Base-by-base conservation (phyloP, 2,329 filamentous ascomycete species). In the Xylaria arbuscula region DNA sequence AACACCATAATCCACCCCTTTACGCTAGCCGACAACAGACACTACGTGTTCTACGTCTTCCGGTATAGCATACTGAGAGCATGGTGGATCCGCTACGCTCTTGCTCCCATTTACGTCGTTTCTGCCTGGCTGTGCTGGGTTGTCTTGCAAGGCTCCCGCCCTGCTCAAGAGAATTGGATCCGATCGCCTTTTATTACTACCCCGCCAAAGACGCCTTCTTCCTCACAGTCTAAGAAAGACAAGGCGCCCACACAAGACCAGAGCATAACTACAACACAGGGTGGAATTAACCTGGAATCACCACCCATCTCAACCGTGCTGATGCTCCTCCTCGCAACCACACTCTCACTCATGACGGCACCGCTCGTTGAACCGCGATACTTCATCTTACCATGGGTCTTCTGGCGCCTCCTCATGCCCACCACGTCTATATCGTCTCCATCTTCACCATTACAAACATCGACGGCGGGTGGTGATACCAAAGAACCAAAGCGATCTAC, bases 21-120 rank as follows among this genome's bases (percentile, higher is more conserved):
- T 78, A 97, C 94, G 0, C 87, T 98, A 0, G 96, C 96, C 40
- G 96, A 99, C 80, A 99, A 99, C 80, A 87, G 96, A 2, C 96
- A 99, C 79, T 99, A 97, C 82, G 91, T 97, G 79, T 99, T 99
- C 80, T 99, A 99, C 81, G 84, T 97, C 68, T 99, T 99, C 83
- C 90, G 94, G 1, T 89, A 94, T 75, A 90, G 92, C 6, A 90
- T 98, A 45, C 87, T 92, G 2, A 86, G 85, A 6, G 87, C 92
- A 50, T 83, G 84, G 1, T 80, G 83, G 19, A 80, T 93, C 60
- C 90, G 90, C 42, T 94, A 93, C 74, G 80, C 86, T 0, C 89
- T 92, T 1, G 86, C 91, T 0, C 84, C 90, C 0, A 82, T 91
- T 0, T 98, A 99, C 79, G 86, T 92, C 2, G 11, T 88, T 17